Base-by-base conservation (phyloP, 192 early-diverging fungal genomes). In the Mortierella antarctica region DNA sequence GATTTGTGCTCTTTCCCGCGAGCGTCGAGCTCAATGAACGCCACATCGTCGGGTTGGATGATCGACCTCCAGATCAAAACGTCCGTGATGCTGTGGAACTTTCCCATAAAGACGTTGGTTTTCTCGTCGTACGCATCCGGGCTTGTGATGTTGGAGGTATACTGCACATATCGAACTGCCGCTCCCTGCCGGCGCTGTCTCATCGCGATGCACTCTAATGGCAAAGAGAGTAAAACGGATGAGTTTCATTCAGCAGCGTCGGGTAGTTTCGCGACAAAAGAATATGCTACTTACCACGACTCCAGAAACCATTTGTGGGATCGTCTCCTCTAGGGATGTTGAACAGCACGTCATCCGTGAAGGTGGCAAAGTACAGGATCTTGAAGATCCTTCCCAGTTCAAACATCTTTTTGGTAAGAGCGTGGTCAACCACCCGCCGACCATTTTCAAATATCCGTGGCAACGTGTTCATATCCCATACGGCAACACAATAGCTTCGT, bases 401-500 rank as follows among this genome's bases (percentile, higher is more conserved):
- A 56, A 92, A 92, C 51, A 85, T 84, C 18, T 85, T 86, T 23
- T 90, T 89, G 61, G 89, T 88, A 52, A 91, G 84, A 59, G 90
- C 84, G 21, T 89, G 83, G 58, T 93, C 89, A 67, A 93, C 83
- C 2, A 85, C 83, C 59, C 87, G 82, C 57, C 89, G 78, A 23
- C 91, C 91, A 68, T 93, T 89, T 68, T 91, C 85, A 59, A 88
- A 87, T 1, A 87, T 83, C 23, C 90, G 88, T 23, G 94, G 93
- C 9, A 95, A 76, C 15, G 86, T 67, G 41, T 88, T 86, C 5
- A 83, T 65, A 23, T 78, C 77, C 62, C 91, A 92, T 44, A 91
- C 83, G 31, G 86, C 82, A 13, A 92, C 69, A 8, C 87, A 85
- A 58, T 86, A 95, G 6, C 87, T 70, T 54, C 88, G 83, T 31